Conservation (phyloP, 345 rosid genomes). For the Hypericum androsaemum region DNA sequence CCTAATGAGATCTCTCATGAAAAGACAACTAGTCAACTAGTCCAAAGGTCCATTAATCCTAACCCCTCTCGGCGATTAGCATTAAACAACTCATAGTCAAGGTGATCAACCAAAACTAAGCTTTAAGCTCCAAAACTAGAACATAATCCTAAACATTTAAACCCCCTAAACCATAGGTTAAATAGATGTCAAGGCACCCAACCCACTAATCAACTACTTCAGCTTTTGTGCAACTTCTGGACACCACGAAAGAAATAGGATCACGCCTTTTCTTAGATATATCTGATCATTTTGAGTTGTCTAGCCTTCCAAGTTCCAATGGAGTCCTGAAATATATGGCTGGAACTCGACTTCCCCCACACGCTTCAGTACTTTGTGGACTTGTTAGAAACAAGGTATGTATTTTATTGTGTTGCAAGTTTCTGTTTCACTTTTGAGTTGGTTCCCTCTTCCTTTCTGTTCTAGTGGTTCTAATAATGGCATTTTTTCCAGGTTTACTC, state of each 20-base stretch:
- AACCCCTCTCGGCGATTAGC: too few species aligned
- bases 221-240: constrained; percentile 75
- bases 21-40: too few species aligned
- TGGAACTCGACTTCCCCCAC: constrained; percentile 61
- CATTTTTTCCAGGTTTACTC: constrained; percentile 67
- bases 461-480: background rate
- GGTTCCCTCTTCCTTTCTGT: background rate
- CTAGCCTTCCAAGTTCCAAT: constrained; percentile 82
- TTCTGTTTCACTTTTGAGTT: background rate
- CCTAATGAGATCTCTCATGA: too few species aligned
- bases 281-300: constrained; percentile 90
- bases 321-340: constrained; percentile 85
- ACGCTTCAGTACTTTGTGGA: constrained; percentile 79
- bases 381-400: constrained; percentile 83
- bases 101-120: too few species aligned
- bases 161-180: too few species aligned
- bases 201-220: too few species aligned
- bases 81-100: too few species aligned
- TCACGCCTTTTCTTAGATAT: constrained; percentile 79
- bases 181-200: too few species aligned
- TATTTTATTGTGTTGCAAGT: constrained; percentile 11
- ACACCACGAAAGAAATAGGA: constrained; percentile 68
- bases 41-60: too few species aligned
- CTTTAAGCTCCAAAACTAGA: too few species aligned
- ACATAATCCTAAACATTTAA: too few species aligned